Base-by-base conservation (phyloP, 2,329 filamentous ascomycete species). In the Aspergillus sp. region DNA sequence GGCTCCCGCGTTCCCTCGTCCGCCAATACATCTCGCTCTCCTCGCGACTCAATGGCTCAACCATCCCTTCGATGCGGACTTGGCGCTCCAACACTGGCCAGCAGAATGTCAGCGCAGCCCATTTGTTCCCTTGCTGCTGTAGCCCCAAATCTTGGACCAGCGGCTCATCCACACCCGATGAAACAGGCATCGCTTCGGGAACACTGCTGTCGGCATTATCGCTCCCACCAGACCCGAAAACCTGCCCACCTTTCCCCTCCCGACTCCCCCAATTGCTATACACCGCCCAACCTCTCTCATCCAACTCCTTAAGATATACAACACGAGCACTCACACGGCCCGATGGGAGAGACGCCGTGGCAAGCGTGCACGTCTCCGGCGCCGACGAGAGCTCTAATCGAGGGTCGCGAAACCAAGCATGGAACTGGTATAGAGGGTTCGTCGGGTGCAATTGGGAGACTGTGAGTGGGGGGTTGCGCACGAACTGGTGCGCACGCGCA, bases 241-340 rank as follows among this genome's bases (percentile, higher is more conserved):
- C 72, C 55, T 78, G 74, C 33, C 66, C 68, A 15, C 75, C 75
- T 56, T 78, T 78, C 2, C 75, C 75, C 60, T 87, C 86, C 27
- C 83, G 77, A 58, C 86, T 90, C 59, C 86, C 92, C 79, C 93
- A 93, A 75, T 99, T 99, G 70, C 86, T 90, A 81, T 98, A 99
- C 49, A 99, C 82, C 44, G 98, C 91, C 76, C 96, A 99, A 15
- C 93, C 92, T 5, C 75, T 67, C 54, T 80, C 75, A 74, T 98
- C 93, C 23, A 98, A 86, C 80, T 98, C 95, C 77, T 99, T 99
- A 64, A 99, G 83, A 77, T 98, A 99, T 39, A 99, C 91, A 65
- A 91, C 84, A 58, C 95, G 90, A 3, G 90, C 88, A 47, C 87
- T 91, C 19, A 98, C 90, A 47, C 90, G 87, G 60, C 95, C 95